Conservation (phyloP, 768 basidiomycete genomes). For the Agaricus sinodeliciosus region DNA sequence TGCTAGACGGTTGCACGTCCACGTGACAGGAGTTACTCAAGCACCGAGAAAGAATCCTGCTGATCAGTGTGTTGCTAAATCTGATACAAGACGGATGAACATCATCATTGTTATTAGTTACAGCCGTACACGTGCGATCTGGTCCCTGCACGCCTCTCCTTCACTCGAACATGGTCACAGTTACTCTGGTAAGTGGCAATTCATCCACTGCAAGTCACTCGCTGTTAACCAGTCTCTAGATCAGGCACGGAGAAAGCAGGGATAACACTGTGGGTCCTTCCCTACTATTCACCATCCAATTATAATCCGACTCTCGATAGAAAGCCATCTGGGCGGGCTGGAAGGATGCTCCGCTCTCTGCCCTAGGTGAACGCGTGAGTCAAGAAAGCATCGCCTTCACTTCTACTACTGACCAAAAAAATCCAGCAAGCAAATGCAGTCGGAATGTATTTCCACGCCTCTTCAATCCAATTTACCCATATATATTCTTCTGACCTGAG, state of each 20-base stretch:
- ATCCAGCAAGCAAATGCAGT: slow-evolving; percentile 56
- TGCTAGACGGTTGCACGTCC: neutral
- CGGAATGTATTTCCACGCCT: slow-evolving; percentile 39
- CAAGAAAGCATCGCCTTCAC: neutral
- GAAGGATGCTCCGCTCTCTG: slow-evolving; percentile 69
- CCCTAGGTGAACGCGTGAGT: slow-evolving; percentile 43
- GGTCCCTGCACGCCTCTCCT: no score
- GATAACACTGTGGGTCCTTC: slow-evolving; percentile 50
- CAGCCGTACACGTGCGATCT: no score
- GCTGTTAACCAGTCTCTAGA: slow-evolving; percentile 29
- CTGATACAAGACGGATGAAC: no score
- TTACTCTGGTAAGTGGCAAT: slow-evolving; percentile 17
- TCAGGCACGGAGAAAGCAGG: slow-evolving; percentile 64
- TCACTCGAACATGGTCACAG: slow-evolving; percentile 14
- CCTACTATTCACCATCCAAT: neutral
- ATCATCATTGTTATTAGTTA: no score
- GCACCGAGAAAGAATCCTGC: no score
- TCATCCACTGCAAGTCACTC: slow-evolving; percentile 17
- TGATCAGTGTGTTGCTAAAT: no score
- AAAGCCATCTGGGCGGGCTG: slow-evolving; percentile 65
- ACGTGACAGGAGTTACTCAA: no score
- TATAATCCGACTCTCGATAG: slow-evolving; percentile 15
- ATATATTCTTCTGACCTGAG: slow-evolving; percentile 66
- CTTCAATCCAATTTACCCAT: slow-evolving; percentile 38
- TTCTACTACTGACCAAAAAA: neutral